These are phyloP conservation scores for Coriaria nepalensis DNA, from an alignment of 306 rosid species.

Conservation along the genomic window DNA sequence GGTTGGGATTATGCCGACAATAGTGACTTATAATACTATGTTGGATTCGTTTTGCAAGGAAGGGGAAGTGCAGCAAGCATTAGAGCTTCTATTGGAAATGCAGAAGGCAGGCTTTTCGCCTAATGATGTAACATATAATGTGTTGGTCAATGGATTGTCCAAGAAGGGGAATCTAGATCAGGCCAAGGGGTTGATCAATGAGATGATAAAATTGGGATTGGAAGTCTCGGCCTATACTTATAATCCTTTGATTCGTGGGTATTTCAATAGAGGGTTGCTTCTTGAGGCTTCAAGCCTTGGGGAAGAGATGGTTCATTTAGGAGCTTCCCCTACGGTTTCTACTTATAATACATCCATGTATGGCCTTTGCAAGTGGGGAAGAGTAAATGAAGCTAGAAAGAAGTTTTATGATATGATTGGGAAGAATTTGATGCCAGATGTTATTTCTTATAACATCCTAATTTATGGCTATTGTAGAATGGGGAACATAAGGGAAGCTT, in stretches of 20 bases:
- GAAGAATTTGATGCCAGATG: constrained; percentile 40
- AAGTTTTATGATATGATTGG: constrained; percentile 28
- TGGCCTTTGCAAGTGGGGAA: constrained; percentile 50
- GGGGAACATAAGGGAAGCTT: constrained; percentile 42
- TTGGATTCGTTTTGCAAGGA: constrained; percentile 53
- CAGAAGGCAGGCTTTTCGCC: constrained; percentile 35
- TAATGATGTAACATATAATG: constrained; percentile 40
- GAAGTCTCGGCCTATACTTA: constrained; percentile 43
- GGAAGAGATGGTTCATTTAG: constrained; percentile 42
- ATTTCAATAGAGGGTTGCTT: constrained; percentile 35
- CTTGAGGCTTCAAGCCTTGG: constrained; percentile 31
- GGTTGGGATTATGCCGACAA: constrained; percentile 41
- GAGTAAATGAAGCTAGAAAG: constrained; percentile 43
- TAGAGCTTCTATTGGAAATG: constrained; percentile 40
- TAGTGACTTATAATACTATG: constrained; percentile 53
- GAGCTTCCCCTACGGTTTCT: constrained; percentile 32
- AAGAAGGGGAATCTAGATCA: constrained; percentile 39
- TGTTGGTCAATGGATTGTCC: constrained; percentile 56
- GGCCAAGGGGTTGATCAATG: constrained; percentile 34
- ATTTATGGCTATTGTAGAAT: constrained; percentile 49
- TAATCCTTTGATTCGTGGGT: constrained; percentile 51
- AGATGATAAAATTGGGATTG: constrained; percentile 43
- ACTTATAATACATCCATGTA: constrained; percentile 55
- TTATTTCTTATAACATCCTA: constrained; percentile 51
- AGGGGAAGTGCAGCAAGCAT: constrained; percentile 46